Evolutionary conservation across 2,329 filamentous ascomycete species (phyloP), one percentile per base, ranked within the genome.

Genomic region (Botrytis cinerea): DNA sequence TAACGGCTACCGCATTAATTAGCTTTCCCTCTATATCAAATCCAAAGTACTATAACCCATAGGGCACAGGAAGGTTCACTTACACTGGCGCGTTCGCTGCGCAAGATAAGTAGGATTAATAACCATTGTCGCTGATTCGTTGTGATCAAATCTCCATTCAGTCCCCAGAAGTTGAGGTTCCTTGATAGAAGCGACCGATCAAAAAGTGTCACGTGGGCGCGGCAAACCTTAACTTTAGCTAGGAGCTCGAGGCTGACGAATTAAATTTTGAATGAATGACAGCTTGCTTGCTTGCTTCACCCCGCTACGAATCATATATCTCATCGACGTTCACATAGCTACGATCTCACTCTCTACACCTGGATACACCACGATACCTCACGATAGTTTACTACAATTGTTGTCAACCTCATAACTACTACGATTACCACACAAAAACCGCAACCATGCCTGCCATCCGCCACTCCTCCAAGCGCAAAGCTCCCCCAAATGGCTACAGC

Each of bases 81-180:
- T 83, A 95, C 93, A 95, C 82, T 92, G 89, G 83, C 90, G 89
- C 84, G 92, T 93, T 84, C 88, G 89, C 83, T 92, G 89, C 81
- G 93, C 95, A 82, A 98, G 93, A 85, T 95, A 94, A 75, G 95
- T 98, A 78, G 95, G 94, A 84, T 94, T 93, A 85, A 98, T 94
- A 83, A 94, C 90, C 93, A 95, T 95, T 79, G 81, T 87, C 59
- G 85, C 68, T 68, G 70, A 46, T 48, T 62, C 71, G 69, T 57
- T 69, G 35, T 70, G 35, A 71, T 73, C 66, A 68, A 45, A 16
- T 43, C 18, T 71, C 66, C 54, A 51, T 64, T 32, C 35, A 43
- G 35, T 57, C 45, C 64, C 6, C 32, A 72, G 25, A 61, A 69
- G 63, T 51, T 64, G 71, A 60, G 71, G 70, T 68, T 72, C 70